A percentile compares a stretch with the other conserved stretches of the same genome.
Evolutionary conservation across 805 yeast genomes (phyloP).

Genomic region (Ogataea thermomethanolica): DNA sequence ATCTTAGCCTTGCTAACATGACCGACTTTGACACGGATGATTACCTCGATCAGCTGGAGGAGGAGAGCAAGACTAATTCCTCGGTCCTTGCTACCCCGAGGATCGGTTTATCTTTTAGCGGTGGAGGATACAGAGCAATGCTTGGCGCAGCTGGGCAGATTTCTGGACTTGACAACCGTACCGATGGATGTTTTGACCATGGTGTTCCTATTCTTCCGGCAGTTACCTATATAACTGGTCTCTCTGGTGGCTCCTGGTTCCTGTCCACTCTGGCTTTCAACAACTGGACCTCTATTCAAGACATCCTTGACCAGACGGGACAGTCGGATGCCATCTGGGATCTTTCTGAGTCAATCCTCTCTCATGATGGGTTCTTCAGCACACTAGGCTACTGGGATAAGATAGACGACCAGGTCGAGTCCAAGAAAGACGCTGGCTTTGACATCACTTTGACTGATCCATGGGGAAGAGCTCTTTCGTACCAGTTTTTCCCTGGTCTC

Average conservation of each 20-base stretch:
- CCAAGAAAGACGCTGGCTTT: conserved; percentile 61
- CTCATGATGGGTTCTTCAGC: conserved; percentile 58
- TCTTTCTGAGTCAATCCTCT: conserved; percentile 54
- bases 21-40: conserved; percentile 45
- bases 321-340: conserved; percentile 61
- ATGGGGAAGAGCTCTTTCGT: conserved; percentile 76
- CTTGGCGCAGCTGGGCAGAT: conserved; percentile 79
- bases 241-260: conserved; percentile 86
- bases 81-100: conserved; percentile 36
- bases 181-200: conserved; percentile 45
- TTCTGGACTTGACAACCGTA: conserved; percentile 74
- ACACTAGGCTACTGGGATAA: conserved; percentile 52
- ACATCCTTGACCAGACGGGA: conserved; percentile 41
- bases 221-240: conserved; percentile 67
- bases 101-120: conserved; percentile 64
- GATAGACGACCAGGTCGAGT: conserved; percentile 49
- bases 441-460: conserved; percentile 66
- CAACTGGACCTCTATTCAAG: conserved; percentile 69
- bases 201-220: conserved; percentile 76
- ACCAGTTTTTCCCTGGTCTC: conserved; percentile 63
- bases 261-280: conserved; percentile 65
- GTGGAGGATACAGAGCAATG: conserved; percentile 93
- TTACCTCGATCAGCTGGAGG: conserved; percentile 34
- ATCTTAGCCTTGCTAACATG: conserved; percentile 44
- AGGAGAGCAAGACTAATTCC: conserved; percentile 24